Conservation (phyloP, 441 rosid genomes). For the Gossypium gossypioides region DNA sequence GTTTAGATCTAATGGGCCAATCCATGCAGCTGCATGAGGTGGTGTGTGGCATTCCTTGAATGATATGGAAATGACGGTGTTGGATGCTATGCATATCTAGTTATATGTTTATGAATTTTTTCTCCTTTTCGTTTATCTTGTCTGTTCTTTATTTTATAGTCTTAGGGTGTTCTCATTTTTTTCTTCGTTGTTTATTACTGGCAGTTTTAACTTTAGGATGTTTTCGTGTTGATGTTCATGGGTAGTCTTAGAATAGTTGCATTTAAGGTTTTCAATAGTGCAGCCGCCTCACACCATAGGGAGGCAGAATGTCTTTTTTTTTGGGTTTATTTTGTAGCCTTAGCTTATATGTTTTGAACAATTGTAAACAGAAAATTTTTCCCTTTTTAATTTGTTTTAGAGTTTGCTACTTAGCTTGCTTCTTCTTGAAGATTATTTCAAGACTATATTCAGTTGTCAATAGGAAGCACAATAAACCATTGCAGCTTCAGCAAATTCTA, state of each 20-base stretch:
- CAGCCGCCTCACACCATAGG: background rate
- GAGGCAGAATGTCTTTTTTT: background rate
- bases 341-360: conserved; percentile 23
- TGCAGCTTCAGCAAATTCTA: no score
- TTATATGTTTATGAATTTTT: conserved; percentile 23
- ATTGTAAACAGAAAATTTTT: conserved; percentile 6
- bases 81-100: conserved; percentile 20
- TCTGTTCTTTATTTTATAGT: conserved; percentile 15
- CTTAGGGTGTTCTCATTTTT: conserved; percentile 20
- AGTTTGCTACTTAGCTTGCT: background rate
- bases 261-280: background rate
- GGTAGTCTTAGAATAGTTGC: background rate
- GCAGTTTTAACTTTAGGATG: background rate
- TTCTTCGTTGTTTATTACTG: background rate
- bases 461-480: background rate
- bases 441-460: background rate
- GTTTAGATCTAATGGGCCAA: conserved; percentile 45
- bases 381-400: background rate
- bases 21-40: conserved; percentile 52
- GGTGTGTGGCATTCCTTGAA: conserved; percentile 11
- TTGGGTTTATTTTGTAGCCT: conserved; percentile 13
- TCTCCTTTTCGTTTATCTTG: background rate
- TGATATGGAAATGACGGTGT: conserved; percentile 15
- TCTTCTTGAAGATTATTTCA: background rate
- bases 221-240: background rate